Evolutionary conservation across 2,329 filamentous ascomycete species (phyloP).

Genomic region (Xylaria sp.): DNA sequence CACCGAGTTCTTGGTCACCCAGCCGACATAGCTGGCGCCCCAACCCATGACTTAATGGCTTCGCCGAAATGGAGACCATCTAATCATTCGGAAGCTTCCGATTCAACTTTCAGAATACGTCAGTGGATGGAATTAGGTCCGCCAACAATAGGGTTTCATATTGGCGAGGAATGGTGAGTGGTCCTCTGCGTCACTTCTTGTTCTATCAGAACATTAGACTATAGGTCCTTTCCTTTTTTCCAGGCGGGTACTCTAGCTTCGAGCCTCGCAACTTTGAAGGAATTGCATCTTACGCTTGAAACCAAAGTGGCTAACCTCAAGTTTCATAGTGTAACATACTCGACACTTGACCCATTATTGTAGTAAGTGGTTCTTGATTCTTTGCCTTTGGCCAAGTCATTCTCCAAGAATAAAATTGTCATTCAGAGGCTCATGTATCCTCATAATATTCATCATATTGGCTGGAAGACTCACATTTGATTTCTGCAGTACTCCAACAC

Average conservation of each 20-base stretch:
- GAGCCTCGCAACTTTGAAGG: background rate
- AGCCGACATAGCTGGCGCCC: conserved; percentile 35
- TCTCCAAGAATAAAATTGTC: background rate
- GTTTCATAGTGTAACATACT: conserved; percentile 65
- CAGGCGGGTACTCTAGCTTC: background rate
- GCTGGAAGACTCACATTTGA: conserved; percentile 10
- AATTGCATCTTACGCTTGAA: background rate
- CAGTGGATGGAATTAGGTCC: conserved; percentile 77
- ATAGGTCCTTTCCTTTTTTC: background rate
- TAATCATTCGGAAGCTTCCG: conserved; percentile 70
- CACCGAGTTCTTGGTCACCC: conserved; percentile 60
- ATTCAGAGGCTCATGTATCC: too few relatives aligned
- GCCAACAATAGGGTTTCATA: conserved; percentile 57
- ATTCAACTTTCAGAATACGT: conserved; percentile 77
- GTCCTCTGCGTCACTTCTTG: background rate
- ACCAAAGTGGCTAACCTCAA: background rate
- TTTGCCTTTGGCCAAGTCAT: background rate
- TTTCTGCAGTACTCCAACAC: conserved; percentile 70
- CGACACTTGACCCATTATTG: conserved; percentile 76
- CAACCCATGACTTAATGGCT: conserved; percentile 32
- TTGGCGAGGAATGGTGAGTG: conserved; percentile 59
- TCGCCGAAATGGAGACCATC: conserved; percentile 46
- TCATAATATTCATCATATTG: background rate
- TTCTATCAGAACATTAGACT: background rate
- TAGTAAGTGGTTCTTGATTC: conserved; percentile 58